Percentiles rank a stretch among this genome's conserved stretches.
These are phyloP conservation scores for Choanephora cucurbitarum DNA, from an alignment of 371 early-diverging fungal genomes.

Conservation along the genomic window DNA sequence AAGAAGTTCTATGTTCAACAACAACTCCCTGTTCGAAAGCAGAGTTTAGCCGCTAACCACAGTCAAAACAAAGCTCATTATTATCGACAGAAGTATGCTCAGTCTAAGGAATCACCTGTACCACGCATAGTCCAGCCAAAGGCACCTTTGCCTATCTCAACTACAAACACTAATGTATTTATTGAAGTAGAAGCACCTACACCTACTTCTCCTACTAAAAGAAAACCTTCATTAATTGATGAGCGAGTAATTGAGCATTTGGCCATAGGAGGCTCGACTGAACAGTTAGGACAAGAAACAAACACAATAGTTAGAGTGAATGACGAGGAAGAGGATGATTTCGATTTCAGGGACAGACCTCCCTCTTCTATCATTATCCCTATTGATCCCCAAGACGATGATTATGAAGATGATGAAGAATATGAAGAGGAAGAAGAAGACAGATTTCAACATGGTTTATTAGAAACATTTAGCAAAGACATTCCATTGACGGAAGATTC, in stretches of 20 bases:
- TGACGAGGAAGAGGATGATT: constrained; percentile 38
- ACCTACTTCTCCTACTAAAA: neutral
- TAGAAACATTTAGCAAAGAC: too few species aligned
- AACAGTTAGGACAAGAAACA: too few species aligned
- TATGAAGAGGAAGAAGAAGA: neutral
- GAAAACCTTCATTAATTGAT: too few species aligned
- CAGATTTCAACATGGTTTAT: too few species aligned
- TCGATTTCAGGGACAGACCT: constrained; percentile 44
- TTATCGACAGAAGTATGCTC: neutral
- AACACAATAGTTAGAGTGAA: too few species aligned
- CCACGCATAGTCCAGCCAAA: too few species aligned
- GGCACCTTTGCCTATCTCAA: too few species aligned
- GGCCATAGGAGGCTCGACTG: too few species aligned
- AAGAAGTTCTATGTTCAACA: constrained; percentile 45
- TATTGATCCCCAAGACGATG: constrained; percentile 11
- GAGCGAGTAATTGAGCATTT: too few species aligned
- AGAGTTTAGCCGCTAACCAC: constrained; percentile 40
- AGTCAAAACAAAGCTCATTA: neutral
- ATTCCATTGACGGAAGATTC: too few species aligned
- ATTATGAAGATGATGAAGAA: constrained; percentile 2
- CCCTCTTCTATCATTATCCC: constrained; percentile 34
- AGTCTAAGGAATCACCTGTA: too few species aligned
- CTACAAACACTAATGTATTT: too few species aligned
- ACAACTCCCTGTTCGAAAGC: constrained; percentile 45
- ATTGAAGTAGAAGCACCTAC: neutral